Evolutionary conservation across 148 eudicot genomes (phyloP).

Genomic region (Rhododendron henanense): DNA sequence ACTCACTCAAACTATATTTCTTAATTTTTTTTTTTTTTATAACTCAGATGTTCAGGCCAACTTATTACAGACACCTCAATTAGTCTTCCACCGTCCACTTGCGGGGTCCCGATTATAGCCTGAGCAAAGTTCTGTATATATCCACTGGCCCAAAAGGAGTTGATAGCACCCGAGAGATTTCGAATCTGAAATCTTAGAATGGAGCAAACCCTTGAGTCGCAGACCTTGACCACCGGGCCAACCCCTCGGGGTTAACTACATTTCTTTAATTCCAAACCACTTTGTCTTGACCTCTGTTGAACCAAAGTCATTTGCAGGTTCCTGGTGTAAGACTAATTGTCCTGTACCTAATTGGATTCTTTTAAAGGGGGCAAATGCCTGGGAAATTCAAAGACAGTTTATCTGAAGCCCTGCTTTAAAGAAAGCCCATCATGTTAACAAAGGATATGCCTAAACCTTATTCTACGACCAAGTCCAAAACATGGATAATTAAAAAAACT

Average conservation of each 20-base stretch:
- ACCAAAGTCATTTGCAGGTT: conserved; percentile 11
- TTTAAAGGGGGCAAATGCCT: conserved; percentile 8
- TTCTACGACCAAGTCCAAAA: conserved; percentile 9
- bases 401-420: neutral
- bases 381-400: conserved; percentile 10
- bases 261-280: conserved; percentile 1
- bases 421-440: conserved; percentile 8
- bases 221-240: neutral
- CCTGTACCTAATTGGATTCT: conserved; percentile 11
- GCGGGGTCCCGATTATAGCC: neutral
- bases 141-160: neutral
- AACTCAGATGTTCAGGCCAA: too few species aligned
- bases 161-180: neutral
- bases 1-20: conserved; percentile 14
- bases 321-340: neutral
- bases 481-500: neutral
- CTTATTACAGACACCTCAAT: neutral
- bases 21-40: neutral
- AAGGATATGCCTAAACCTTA: conserved; percentile 2
- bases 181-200: too few species aligned
- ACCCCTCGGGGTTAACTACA: neutral
- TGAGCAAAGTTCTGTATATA: neutral
- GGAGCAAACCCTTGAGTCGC: neutral
- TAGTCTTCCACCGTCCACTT: too few species aligned
- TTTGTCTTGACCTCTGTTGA: conserved; percentile 23